Evolutionary conservation across 768 basidiomycete genomes (phyloP), one percentile per base, ranked within the genome.

Genomic region (Botryobasidium botryosum): DNA sequence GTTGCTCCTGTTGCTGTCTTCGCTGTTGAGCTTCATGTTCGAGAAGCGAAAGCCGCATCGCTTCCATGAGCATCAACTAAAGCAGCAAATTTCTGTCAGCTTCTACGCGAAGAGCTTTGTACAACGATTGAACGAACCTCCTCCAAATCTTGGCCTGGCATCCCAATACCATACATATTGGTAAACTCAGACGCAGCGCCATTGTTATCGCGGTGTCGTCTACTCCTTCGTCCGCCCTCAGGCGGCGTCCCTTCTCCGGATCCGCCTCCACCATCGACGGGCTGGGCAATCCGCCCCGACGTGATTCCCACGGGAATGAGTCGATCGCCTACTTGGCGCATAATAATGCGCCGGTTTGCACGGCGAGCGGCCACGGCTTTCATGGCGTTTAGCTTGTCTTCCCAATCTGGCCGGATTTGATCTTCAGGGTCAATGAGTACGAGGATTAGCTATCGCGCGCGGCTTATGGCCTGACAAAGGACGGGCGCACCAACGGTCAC

Each of bases 41-140:
- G 39, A 94, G 59, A 52, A 96, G 67, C 23, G 88, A 94, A 46
- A 94, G 65, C 44, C 92, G 76, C 90, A 99, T 97, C 4, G 94
- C 94, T 63, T 97, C 94, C 85, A 91, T 91, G 44, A 99, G 67
- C 92, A 97, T 96, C 35, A 99, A 64, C 87, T 99, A 51, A 18
- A 35, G 21, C 5, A 44, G 23, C 23, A 29, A 8, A 20, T 43
- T 15, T 8, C 10, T 12, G 23, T 41, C 35, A 36, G 15, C 41
- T 44, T 36, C 44, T 33, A 28, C 53, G 35, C 57, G 51, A 23
- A 47, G n/a, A n/a, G n/a, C n/a, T n/a, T n/a, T 50, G 36, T 24
- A 51, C 23, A 27, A 41, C n/a, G 35, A 21, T 29, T 44, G 28
- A 49, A 41, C 72, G 56, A 55, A 87, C 88, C 70, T 92, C 90